Conservation (phyloP, 2,329 filamentous ascomycete genomes). For the Aspergillus jensenii region DNA sequence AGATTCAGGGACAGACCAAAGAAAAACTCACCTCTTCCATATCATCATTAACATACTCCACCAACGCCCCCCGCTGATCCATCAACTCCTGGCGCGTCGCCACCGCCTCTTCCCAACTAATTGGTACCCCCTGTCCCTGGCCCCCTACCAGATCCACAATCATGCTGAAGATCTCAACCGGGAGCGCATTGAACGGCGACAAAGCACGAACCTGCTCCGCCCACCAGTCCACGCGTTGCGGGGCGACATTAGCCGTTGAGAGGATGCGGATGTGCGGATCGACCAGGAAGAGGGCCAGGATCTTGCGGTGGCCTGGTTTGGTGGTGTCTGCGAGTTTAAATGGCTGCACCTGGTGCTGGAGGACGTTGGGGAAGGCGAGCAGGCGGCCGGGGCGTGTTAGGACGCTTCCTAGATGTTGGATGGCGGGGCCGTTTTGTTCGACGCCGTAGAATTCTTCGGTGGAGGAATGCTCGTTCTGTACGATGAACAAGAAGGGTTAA, state of each 20-base stretch:
- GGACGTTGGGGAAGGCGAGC: slow-evolving; percentile 7
- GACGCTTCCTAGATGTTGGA: slow-evolving; percentile 1
- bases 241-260: slow-evolving; percentile 11
- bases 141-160: no score
- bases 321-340: slow-evolving; percentile 1
- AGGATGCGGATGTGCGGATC: slow-evolving; percentile 9
- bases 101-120: no score
- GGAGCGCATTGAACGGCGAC: no score
- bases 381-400: background rate
- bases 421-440: slow-evolving; percentile 14
- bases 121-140: no score
- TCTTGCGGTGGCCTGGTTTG: slow-evolving; percentile 5
- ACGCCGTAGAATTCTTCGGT: slow-evolving; percentile 7
- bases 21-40: no score
- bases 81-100: no score
- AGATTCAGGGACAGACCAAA: no score
- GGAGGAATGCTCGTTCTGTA: background rate
- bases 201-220: background rate
- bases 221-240: slow-evolving; percentile 13
- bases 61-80: no score
- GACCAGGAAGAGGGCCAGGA: slow-evolving; percentile 6
- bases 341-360: slow-evolving; percentile 4
- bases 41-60: no score
- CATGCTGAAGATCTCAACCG: no score
- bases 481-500: no score